phyloP scores from a whole-genome alignment of 805 yeast species.

The Yarrowia sp. region DNA sequence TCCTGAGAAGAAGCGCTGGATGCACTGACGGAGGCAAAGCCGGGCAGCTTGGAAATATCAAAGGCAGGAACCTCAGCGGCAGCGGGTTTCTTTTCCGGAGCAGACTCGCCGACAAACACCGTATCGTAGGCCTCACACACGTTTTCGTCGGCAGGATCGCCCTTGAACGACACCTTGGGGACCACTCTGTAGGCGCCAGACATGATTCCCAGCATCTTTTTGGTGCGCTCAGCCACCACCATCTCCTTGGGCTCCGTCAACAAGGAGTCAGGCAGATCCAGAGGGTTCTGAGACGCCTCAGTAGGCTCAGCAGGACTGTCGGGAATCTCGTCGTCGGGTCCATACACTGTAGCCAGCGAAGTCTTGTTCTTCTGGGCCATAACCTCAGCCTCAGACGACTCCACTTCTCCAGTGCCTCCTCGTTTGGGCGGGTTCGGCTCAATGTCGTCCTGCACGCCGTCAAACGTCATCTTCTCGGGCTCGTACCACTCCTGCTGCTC shows the following conservation, averaged over 20 bases:
- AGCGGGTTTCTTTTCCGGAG: background rate
- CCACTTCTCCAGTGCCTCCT: slow-evolving; percentile 13
- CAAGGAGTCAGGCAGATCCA: slow-evolving; percentile 15
- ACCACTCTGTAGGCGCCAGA: slow-evolving; percentile 34
- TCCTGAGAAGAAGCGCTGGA: background rate
- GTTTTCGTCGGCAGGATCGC: background rate
- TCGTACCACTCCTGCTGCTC: slow-evolving; percentile 32
- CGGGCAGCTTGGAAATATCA: slow-evolving; percentile 30
- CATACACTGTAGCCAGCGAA: slow-evolving; percentile 16
- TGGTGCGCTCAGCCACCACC: slow-evolving; percentile 29
- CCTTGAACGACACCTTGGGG: slow-evolving; percentile 23
- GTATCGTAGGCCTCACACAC: slow-evolving; percentile 35
- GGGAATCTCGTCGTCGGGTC: slow-evolving; percentile 14
- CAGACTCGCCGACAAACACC: slow-evolving; percentile 18
- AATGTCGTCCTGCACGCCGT: background rate
- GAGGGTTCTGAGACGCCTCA: slow-evolving; percentile 28
- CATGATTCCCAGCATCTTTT: slow-evolving; percentile 35
- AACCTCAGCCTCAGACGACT: slow-evolving; percentile 1
- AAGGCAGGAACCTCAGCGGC: slow-evolving; percentile 3
- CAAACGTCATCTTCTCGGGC: background rate
- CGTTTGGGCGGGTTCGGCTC: slow-evolving; percentile 26
- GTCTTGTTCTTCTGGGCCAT: slow-evolving; percentile 27
- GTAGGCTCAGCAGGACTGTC: slow-evolving; percentile 13
- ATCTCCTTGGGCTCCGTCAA: slow-evolving; percentile 16
- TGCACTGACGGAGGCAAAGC: slow-evolving; percentile 7